Base-by-base conservation (phyloP, 345 rosid species). In the Dovyalis caffra region DNA sequence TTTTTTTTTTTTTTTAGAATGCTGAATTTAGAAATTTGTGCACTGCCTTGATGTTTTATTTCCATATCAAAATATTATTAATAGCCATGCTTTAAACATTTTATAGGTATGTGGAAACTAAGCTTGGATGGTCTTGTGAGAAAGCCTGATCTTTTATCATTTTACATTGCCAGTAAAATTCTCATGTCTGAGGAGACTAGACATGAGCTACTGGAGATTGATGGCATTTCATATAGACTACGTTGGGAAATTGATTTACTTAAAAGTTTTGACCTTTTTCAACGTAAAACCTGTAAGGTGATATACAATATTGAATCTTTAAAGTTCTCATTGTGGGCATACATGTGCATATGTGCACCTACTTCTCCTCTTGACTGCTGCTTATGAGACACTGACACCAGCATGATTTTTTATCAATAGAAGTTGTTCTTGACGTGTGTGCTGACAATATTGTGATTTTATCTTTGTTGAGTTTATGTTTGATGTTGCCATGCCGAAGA, bases 21-120 rank as follows among this genome's bases (percentile, higher is more conserved):
- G 28, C 29, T 20, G 69, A 33, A 25, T 76, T 61, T 57, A 57
- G 4, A 25, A 21, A 26, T 26, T 3, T 56, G 15, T 21, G 35
- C 51, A 31, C n/a, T 60, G 31, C 20, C 40, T 15, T 28, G 12
- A 8, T 49, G 4, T 2, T 53, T 29, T 25, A 32, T 21, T 28
- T 61, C 28, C 25, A 56, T 6, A 6, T 40, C 64, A 38, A 40
- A 43, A 62, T 11, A 40, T 29, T 25, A 62, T 8, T 16, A 51
- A 63, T 61, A 14, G 32, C 23, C 49, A 56, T 57, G 28, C 58
- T 37, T 57, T 37, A 32, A 66, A 53, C 67, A 53, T 74, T 74
- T 76, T 81, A 81, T 91, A 95, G 99, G 89, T 75, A 86, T 88
- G 90, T 95, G 99, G 99, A 93, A 90, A 88, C 97, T 97, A 60